Conservation (phyloP, 345 rosid genomes). For the Nasturtium officinale region DNA sequence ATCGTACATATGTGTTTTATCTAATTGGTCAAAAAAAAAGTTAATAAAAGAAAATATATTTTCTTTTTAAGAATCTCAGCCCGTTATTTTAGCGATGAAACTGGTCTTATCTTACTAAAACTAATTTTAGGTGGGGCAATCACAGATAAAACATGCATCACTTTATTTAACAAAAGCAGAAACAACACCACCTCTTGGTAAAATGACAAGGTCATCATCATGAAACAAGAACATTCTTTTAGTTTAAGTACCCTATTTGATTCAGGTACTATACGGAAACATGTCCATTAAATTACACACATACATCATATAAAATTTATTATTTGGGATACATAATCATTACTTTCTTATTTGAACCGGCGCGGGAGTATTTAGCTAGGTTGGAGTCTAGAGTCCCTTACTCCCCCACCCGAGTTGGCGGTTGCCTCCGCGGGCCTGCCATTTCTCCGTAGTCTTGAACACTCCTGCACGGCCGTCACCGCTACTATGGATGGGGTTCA, state of each 20-base stretch:
- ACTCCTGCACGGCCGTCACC: slow-evolving; percentile 5
- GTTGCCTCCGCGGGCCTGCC: not conserved
- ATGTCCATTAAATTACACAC: slow-evolving; percentile 34
- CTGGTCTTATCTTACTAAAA: too few relatives aligned
- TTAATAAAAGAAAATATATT: too few relatives aligned
- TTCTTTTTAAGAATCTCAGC: too few relatives aligned
- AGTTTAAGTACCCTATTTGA: not conserved
- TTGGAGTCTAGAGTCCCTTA: slow-evolving; percentile 31
- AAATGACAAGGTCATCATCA: slow-evolving; percentile 1
- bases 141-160: slow-evolving; percentile 11
- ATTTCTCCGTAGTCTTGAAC: slow-evolving; percentile 26
- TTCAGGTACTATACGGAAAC: slow-evolving; percentile 21
- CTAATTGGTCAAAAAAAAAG: too few relatives aligned
- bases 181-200: slow-evolving; percentile 1
- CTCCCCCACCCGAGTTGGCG: slow-evolving; percentile 23
- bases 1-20: too few relatives aligned
- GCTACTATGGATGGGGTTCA: slow-evolving; percentile 11
- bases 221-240: slow-evolving; percentile 13
- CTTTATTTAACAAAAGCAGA: slow-evolving; percentile 29
- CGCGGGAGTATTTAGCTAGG: not conserved
- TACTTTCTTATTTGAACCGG: slow-evolving; percentile 22
- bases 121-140: not conserved
- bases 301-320: not conserved
- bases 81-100: too few relatives aligned
- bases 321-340: slow-evolving; percentile 19